A percentile compares a stretch with the other conserved stretches of the same genome.
phyloP scores from a whole-genome alignment of 805 yeast genomes.

The Spencermartinsiella europaea region DNA sequence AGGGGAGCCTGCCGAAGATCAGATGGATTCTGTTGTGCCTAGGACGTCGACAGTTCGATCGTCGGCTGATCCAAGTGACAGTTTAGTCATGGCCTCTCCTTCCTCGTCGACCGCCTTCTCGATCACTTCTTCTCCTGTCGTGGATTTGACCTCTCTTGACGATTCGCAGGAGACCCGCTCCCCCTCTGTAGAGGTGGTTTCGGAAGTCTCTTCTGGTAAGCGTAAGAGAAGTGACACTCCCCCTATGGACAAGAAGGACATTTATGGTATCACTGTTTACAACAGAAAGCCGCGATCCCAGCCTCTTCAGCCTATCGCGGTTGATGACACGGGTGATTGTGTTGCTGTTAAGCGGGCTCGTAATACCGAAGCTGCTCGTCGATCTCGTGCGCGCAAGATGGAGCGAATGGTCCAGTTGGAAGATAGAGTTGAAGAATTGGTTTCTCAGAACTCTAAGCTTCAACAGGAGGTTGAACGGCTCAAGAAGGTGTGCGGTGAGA shows the following conservation, averaged over 20 bases:
- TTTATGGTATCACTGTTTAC: conserved; percentile 70
- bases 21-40: not conserved
- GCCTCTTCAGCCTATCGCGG: conserved; percentile 67
- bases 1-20: conserved; percentile 9
- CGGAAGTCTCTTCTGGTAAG: conserved; percentile 2
- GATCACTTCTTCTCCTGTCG: conserved; percentile 9
- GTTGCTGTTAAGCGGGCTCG: conserved; percentile 83
- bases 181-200: not conserved
- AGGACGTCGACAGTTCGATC: not conserved
- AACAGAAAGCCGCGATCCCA: conserved; percentile 68
- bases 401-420: conserved; percentile 83
- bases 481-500: conserved; percentile 25
- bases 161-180: not conserved
- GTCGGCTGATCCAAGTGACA: not conserved
- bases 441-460: conserved; percentile 53
- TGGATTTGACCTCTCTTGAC: conserved; percentile 4
- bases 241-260: conserved; percentile 47
- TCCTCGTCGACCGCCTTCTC: not conserved
- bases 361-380: conserved; percentile 96
- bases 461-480: conserved; percentile 61
- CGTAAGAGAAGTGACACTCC: conserved; percentile 20
- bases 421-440: conserved; percentile 59
- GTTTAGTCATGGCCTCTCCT: no score
- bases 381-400: conserved; percentile 90
- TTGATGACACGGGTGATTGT: conserved; percentile 53